Evolutionary conservation across 2,329 filamentous ascomycete species (phyloP).

Genomic region (Ramichloridium luteum): DNA sequence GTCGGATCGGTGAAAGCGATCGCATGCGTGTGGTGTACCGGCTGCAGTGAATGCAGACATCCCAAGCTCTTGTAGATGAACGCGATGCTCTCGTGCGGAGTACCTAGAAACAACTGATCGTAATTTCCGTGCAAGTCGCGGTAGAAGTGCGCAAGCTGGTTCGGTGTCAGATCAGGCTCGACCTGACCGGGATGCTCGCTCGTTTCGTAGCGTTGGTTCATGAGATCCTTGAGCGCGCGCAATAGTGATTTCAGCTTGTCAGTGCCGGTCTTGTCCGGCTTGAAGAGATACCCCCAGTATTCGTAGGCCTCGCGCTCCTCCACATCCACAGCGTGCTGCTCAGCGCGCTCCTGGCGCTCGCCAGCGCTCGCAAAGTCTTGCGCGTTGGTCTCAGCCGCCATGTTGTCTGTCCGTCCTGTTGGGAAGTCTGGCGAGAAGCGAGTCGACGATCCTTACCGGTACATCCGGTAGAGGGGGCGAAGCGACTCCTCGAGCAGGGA

Average conservation of each 20-base stretch:
- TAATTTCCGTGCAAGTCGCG: constrained; percentile 35
- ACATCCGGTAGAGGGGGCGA: too few relatives aligned
- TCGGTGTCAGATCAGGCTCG: constrained; percentile 33
- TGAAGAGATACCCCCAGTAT: constrained; percentile 41
- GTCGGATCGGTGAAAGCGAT: constrained; percentile 58
- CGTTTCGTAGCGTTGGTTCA: constrained; percentile 14
- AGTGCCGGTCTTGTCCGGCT: constrained; percentile 39
- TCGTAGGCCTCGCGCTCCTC: constrained; percentile 33
- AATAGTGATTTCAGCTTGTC: constrained; percentile 35
- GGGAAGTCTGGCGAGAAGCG: too few relatives aligned
- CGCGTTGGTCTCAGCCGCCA: neutral
- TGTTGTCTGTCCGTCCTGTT: too few relatives aligned
- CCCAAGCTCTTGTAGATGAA: constrained; percentile 88
- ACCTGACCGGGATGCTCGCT: constrained; percentile 29
- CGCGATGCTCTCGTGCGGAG: constrained; percentile 62
- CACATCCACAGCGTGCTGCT: constrained; percentile 17
- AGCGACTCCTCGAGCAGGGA: too few relatives aligned
- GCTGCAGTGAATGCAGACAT: constrained; percentile 74
- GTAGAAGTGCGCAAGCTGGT: constrained; percentile 39
- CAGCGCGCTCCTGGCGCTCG: constrained; percentile 4
- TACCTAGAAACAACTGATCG: constrained; percentile 60
- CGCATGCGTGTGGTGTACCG: constrained; percentile 39
- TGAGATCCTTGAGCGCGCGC: constrained; percentile 34
- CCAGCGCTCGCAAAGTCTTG: neutral
- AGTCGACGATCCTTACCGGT: too few relatives aligned